A percentile compares a stretch with the other conserved stretches of the same genome.
phyloP scores from a whole-genome alignment of 2,329 filamentous ascomycete genomes.

The Dactylellina cionopaga region DNA sequence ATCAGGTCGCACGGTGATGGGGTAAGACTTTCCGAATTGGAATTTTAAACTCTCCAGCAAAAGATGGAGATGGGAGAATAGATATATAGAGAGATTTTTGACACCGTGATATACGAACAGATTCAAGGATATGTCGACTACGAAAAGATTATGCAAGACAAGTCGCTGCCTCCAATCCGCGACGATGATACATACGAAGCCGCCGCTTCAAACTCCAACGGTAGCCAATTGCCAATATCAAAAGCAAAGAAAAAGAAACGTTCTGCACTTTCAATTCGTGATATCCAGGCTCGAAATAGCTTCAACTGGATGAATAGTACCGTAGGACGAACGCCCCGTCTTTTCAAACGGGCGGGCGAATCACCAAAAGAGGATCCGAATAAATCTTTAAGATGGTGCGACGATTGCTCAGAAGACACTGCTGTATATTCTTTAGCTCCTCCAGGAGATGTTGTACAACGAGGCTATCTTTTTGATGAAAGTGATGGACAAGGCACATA shows the following conservation, averaged over 20 bases:
- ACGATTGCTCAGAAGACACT: constrained; percentile 7
- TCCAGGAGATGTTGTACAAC: not conserved
- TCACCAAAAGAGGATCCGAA: not conserved
- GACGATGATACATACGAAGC: constrained; percentile 9
- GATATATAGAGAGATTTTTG: too few relatives aligned
- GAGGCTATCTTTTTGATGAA: constrained; percentile 24
- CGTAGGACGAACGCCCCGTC: too few relatives aligned
- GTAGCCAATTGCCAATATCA: not conserved
- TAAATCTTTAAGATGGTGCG: not conserved
- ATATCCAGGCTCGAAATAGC: too few relatives aligned
- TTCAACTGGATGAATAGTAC: too few relatives aligned
- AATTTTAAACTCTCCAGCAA: not conserved
- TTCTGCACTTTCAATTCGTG: too few relatives aligned
- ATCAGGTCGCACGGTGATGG: constrained; percentile 10
- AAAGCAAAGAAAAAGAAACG: not conserved
- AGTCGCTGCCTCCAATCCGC: not conserved
- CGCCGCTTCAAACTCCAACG: too few relatives aligned
- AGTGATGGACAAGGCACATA: constrained; percentile 13
- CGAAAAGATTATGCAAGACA: not conserved
- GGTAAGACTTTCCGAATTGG: not conserved
- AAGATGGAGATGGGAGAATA: too few relatives aligned
- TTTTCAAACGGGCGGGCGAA: not conserved
- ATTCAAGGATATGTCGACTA: constrained; percentile 27
- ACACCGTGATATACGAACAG: too few relatives aligned
- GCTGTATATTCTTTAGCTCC: constrained; percentile 6